These are phyloP conservation scores for Septoria linicola DNA, from an alignment of 2,329 filamentous ascomycete species.

Conservation along the genomic window DNA sequence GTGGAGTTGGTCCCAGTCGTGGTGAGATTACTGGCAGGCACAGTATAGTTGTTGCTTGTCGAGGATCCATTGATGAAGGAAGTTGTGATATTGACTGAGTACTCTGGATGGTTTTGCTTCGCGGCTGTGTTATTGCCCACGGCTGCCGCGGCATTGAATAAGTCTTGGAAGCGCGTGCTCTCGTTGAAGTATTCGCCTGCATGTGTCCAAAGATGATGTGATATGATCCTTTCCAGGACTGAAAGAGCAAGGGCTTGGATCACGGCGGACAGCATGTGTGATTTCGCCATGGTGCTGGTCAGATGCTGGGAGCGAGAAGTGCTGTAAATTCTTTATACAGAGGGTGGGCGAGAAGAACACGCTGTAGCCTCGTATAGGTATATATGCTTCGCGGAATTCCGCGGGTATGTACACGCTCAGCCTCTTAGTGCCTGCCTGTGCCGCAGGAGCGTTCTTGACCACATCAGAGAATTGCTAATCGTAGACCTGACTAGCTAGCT, in stretches of 20 bases:
- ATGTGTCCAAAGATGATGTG: constrained; percentile 1
- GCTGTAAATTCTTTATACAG: background rate
- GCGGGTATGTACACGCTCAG: background rate
- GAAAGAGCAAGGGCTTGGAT: background rate
- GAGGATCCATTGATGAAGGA: background rate
- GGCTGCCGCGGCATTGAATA: background rate
- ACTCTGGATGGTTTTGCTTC: background rate
- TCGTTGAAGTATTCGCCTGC: background rate
- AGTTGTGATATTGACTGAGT: background rate
- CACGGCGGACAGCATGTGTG: background rate
- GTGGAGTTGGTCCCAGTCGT: background rate
- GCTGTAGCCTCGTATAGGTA: no score
- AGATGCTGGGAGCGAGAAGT: background rate
- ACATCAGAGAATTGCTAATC: no score
- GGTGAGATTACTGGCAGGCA: background rate
- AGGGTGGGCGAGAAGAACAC: no score
- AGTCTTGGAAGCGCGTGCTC: background rate
- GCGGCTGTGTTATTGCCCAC: background rate
- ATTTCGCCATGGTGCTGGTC: background rate
- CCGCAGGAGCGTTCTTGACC: background rate
- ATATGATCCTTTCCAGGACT: background rate
- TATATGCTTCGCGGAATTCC: background rate
- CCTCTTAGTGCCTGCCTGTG: background rate
- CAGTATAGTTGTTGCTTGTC: background rate
- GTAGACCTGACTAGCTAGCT: no score